Base-by-base conservation (phyloP, 169 alveolate genomes). In the Besnoitia besnoiti region DNA sequence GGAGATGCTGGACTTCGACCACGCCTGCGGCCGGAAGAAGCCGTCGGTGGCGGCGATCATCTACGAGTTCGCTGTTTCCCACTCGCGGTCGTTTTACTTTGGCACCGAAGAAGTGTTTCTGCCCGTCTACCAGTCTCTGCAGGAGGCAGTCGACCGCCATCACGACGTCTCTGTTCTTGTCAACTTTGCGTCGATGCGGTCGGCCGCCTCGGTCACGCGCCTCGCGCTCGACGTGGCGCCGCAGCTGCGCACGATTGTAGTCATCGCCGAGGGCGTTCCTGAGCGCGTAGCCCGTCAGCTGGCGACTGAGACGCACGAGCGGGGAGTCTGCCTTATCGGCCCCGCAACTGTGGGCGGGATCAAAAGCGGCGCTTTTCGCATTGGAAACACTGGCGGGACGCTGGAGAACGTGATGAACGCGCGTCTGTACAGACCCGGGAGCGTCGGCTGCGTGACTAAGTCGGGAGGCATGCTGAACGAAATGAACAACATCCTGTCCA, bases 301-400 rank as follows among this genome's bases (percentile, higher is more conserved):
- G 87, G 91, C 80, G 59, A 79, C 47, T 8, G 96, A 94, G 62
- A 94, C 91, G 94, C 90, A 85, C 51, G 90, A 19, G 30, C 76
- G 55, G 59, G 94, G 80, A 40, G 89, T 94, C n/a, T 92, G 93
- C 90, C 84, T 94, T 50, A 94, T 94, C 55, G 96, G 96, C 59
- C 96, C 96, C 0, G 96, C 96, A 27, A 94, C 96, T 0, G 96
- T 94, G 73, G 96, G 96, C 14, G 96, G 96, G 82, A 94, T 94
- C 85, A 94, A 89, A 94, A 94, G 95, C 39, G 96, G 96, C 75
- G 91, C 94, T 75, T 55, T 94, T 47, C 94, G 96, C 44, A 94
- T 94, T 40, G 96, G 96, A 37, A 94, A 94, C 93, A 94, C 96
- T 19, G 96, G 96, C 12, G 96, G 96, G 30, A 84, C 92, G 82